Evolutionary conservation across 306 rosid genomes (phyloP).

Genomic region (Trifolium pratense): DNA sequence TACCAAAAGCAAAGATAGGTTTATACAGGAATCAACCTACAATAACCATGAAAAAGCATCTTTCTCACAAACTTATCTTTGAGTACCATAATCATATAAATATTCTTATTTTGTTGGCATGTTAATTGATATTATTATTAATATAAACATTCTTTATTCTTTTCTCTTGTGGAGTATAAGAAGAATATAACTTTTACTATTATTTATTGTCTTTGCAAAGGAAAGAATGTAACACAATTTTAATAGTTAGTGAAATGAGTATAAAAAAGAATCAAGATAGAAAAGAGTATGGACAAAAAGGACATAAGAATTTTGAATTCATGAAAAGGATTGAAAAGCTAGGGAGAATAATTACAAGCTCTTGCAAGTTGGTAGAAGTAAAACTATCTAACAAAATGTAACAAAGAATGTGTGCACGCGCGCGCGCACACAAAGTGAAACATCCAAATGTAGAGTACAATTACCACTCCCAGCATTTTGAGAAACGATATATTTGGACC

Average conservation of each 20-base stretch:
- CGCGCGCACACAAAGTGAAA: neutral
- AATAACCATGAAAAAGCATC: constrained; percentile 55
- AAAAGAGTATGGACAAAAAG: constrained; percentile 6
- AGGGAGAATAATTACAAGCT: constrained; percentile 21
- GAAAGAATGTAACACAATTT: constrained; percentile 28
- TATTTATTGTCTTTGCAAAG: constrained; percentile 21
- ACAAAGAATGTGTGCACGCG: too few relatives aligned
- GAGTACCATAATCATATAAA: constrained; percentile 20
- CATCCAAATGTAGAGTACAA: constrained; percentile 34
- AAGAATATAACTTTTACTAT: constrained; percentile 41
- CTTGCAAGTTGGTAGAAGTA: constrained; percentile 4
- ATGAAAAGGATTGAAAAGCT: constrained; percentile 25
- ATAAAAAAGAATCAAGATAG: constrained; percentile 43
- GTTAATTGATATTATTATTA: too few relatives aligned
- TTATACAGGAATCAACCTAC: constrained; percentile 47
- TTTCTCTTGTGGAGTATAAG: constrained; percentile 36
- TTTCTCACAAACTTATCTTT: constrained; percentile 22
- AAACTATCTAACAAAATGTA: constrained; percentile 39
- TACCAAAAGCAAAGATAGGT: constrained; percentile 26
- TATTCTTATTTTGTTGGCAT: constrained; percentile 7
- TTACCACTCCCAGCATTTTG: constrained; percentile 92
- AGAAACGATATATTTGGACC: constrained; percentile 67
- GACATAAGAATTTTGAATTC: constrained; percentile 5
- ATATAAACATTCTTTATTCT: constrained; percentile 16
- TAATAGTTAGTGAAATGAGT: neutral